Percentiles rank a stretch among this genome's conserved stretches.
Conservation (phyloP, 2,329 filamentous ascomycete species). For the Xylariaceae sp. region DNA sequence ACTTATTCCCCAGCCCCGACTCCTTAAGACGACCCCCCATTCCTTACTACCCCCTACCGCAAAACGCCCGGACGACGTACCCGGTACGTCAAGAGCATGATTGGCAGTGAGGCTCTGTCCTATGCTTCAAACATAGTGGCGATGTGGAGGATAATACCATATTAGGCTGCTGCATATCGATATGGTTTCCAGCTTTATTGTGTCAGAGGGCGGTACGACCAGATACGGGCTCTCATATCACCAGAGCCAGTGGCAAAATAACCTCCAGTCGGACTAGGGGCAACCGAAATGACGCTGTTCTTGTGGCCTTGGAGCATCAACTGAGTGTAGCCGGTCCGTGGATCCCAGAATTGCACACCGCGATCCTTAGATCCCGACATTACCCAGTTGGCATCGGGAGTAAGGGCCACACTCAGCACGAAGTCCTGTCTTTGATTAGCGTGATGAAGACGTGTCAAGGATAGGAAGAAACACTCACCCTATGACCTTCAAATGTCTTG, state of each 20-base stretch:
- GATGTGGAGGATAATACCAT: too few species aligned
- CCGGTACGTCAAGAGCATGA: not conserved
- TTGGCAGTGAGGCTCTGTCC: not conserved
- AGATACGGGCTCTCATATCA: conserved; percentile 96
- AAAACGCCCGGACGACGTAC: not conserved
- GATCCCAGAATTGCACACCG: conserved; percentile 98
- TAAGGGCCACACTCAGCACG: conserved; percentile 90
- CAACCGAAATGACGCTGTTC: conserved; percentile 97
- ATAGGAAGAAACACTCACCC: conserved; percentile 49
- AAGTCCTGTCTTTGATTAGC: conserved; percentile 64
- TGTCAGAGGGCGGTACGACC: conserved; percentile 64
- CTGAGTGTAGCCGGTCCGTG: conserved; percentile 84
- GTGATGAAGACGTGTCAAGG: not conserved
- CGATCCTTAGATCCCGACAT: conserved; percentile 96
- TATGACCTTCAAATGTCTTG: conserved; percentile 94
- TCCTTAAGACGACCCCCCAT: too few species aligned
- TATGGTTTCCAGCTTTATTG: conserved; percentile 23
- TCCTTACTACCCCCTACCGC: not conserved
- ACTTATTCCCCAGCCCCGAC: too few species aligned
- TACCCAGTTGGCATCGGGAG: conserved; percentile 91
- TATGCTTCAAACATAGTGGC: not conserved
- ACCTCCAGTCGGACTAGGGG: conserved; percentile 80
- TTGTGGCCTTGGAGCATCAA: conserved; percentile 99
- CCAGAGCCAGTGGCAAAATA: conserved; percentile 95
- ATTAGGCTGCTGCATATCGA: too few species aligned